These are phyloP conservation scores for Aspergillus ustus DNA, from an alignment of 2,329 filamentous ascomycete genomes.

Conservation along the genomic window DNA sequence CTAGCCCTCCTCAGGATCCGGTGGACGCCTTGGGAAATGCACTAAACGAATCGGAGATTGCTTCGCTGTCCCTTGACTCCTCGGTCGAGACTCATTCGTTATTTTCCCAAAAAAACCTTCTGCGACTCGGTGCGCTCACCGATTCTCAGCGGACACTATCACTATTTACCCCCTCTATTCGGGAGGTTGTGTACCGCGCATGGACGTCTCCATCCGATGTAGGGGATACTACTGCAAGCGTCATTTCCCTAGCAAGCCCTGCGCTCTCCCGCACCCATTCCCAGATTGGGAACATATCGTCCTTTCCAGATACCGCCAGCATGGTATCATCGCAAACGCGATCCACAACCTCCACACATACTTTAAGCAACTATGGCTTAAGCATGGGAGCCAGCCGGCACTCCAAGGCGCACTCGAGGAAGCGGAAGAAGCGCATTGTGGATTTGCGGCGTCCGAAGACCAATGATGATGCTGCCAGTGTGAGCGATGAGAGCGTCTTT, in stretches of 20 bases:
- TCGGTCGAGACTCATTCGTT: constrained; percentile 82
- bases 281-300: constrained; percentile 68
- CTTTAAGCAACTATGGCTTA: constrained; percentile 46
- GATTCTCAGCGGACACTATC: constrained; percentile 91
- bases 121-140: constrained; percentile 79
- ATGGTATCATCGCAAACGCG: constrained; percentile 69
- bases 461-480: constrained; percentile 45
- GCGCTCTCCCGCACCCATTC: constrained; percentile 68
- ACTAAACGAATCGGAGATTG: constrained; percentile 74
- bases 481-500: constrained; percentile 48
- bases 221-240: constrained; percentile 56
- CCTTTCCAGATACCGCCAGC: constrained; percentile 73
- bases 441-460: constrained; percentile 50
- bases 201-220: constrained; percentile 82
- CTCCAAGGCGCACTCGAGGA: constrained; percentile 49
- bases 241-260: constrained; percentile 49
- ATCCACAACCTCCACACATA: constrained; percentile 39
- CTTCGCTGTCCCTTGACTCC: constrained; percentile 77
- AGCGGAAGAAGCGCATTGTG: constrained; percentile 55
- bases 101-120: constrained; percentile 92
- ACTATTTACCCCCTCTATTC: constrained; percentile 87
- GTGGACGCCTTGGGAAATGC: constrained; percentile 80
- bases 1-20: constrained; percentile 78
- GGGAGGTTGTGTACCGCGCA: constrained; percentile 87
- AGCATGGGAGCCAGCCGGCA: constrained; percentile 48